phyloP scores from a whole-genome alignment of 2,329 filamentous ascomycete species.

The Fusarium globosum region DNA sequence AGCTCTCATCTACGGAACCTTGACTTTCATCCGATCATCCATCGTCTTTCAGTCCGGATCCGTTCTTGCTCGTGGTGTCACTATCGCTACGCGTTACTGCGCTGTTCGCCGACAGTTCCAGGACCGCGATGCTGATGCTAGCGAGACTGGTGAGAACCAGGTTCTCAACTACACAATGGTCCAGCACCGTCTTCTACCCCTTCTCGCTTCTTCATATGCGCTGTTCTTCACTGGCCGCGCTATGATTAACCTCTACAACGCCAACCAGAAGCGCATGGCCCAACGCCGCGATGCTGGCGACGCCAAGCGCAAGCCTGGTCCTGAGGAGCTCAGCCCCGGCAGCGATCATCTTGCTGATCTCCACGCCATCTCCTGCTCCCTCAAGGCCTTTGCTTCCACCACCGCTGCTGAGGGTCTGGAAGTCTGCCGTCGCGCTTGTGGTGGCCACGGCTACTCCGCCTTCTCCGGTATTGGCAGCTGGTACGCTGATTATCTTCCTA shows the following conservation, averaged over 20 bases:
- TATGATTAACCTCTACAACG: conserved; percentile 79
- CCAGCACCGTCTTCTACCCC: conserved; percentile 76
- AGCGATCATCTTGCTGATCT: conserved; percentile 78
- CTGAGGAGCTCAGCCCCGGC: conserved; percentile 71
- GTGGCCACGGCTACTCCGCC: conserved; percentile 80
- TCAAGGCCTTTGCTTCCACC: conserved; percentile 79
- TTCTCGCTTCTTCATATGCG: conserved; percentile 80
- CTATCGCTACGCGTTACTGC: conserved; percentile 80
- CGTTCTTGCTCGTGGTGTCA: conserved; percentile 79
- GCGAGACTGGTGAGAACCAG: conserved; percentile 72
- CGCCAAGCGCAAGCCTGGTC: conserved; percentile 67
- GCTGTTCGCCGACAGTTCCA: conserved; percentile 82
- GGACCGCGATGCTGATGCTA: conserved; percentile 73
- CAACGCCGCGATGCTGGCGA: conserved; percentile 53
- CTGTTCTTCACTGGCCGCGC: conserved; percentile 81
- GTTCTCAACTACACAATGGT: conserved; percentile 87
- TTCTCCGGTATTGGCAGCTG: conserved; percentile 81
- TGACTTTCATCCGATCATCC: conserved; percentile 79
- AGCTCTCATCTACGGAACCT: conserved; percentile 77
- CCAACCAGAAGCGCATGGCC: conserved; percentile 76
- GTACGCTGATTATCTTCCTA: conserved; percentile 81
- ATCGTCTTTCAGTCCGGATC: conserved; percentile 80
- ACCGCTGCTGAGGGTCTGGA: conserved; percentile 80
- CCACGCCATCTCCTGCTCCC: conserved; percentile 79
- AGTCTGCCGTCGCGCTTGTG: conserved; percentile 78